Base-by-base conservation (phyloP, 2,329 filamentous ascomycete species). In the Davidsoniella neocaledoniae region DNA sequence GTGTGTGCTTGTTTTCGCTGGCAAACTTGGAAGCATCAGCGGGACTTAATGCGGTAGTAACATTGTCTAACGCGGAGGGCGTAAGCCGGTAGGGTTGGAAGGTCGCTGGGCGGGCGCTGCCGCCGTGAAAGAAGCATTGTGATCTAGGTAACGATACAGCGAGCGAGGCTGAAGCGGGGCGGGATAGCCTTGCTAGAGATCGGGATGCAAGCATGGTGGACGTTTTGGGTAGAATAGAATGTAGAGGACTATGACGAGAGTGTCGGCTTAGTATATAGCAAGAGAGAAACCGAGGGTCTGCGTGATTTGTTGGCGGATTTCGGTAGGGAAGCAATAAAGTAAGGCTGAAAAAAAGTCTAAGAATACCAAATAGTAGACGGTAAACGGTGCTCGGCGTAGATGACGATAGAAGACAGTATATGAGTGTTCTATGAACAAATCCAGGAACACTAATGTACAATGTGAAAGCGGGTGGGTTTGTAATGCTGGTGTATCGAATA, bases 21-120 rank as follows among this genome's bases (percentile, higher is more conserved):
- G 49, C 49, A 19, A 51, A 46, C 49, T 51, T 51, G 8, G 39
- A 25, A 14, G 44, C 49, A 41, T 51, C 49, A 12, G 39, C 44
- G 3, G 49, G 26, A 38, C 16, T 49, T 16, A 49, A 17, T 6
- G 21, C 21, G 21, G 41, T 26, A 10, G 46, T 16, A 23, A 46
- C 43, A 21, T 48, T 45, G 29, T 49, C 51, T 26, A 53, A 10
- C n/a, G 51, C 21, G 12, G 38, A 49, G 12, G 43, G 29, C 1
- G 47, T 53, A 4, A 49, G 37, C 9, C 47, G 51, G 14, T 53
- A 41, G 10, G 51, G 36, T 36, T 53, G 51, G 39, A 53, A 53
- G 29, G 50, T 42, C 5, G 51, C 43, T 14, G 44, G 16, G 19
- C 47, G 43, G 26, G 21, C 17, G 16, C 29, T 17, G 10, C 25